These are phyloP conservation scores for Acephala macrosclerotiorum DNA, from an alignment of 2,329 filamentous ascomycete species.

Conservation along the genomic window DNA sequence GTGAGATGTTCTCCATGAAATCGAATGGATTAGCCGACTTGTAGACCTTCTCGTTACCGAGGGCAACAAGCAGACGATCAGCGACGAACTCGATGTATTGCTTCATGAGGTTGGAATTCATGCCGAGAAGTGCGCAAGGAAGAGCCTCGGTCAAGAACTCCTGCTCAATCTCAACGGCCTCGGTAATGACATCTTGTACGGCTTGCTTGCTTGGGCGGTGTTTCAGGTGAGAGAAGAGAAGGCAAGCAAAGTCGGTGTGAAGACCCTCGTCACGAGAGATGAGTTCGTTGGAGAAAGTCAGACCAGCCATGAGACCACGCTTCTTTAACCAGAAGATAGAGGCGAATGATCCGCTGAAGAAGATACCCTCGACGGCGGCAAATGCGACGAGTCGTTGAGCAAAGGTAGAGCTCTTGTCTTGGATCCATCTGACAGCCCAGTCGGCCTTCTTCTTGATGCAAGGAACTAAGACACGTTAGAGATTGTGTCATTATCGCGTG, in stretches of 20 bases:
- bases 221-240: conserved; percentile 97
- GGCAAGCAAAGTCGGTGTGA: conserved; percentile 98
- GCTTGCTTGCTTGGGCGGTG: conserved; percentile 84
- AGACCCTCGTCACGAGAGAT: conserved; percentile 99
- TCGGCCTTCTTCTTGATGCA: conserved; percentile 99
- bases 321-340: conserved; percentile 99
- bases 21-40: conserved; percentile 95
- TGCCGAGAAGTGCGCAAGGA: conserved; percentile 90
- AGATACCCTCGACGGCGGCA: conserved; percentile 98
- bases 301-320: conserved; percentile 96
- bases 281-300: conserved; percentile 99
- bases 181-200: conserved; percentile 87
- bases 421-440: conserved; percentile 96
- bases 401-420: conserved; percentile 91
- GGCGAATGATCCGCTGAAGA: conserved; percentile 98
- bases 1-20: conserved; percentile 99
- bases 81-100: conserved; percentile 99
- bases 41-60: conserved; percentile 95
- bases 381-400: conserved; percentile 96
- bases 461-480: conserved; percentile 67
- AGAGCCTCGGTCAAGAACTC: conserved; percentile 98
- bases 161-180: conserved; percentile 94
- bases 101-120: conserved; percentile 98
- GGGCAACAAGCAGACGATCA: conserved; percentile 89
- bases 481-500: background rate